A percentile compares a stretch with the other conserved stretches of the same genome.
Evolutionary conservation across 1,139 yeast species (phyloP).

Genomic region (Saccharomyces uvarum): DNA sequence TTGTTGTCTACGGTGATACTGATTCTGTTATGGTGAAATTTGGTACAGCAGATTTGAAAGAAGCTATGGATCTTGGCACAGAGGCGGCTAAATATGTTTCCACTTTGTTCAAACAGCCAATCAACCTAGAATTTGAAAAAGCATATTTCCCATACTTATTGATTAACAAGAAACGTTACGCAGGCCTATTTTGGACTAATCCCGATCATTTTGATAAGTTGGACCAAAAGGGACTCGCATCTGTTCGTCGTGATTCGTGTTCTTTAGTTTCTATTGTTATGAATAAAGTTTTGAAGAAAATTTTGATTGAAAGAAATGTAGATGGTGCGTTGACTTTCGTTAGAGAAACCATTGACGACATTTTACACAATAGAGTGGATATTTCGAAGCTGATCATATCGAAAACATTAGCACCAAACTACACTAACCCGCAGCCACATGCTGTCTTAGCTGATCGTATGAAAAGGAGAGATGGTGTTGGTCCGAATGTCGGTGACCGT

Average conservation of each 20-base stretch:
- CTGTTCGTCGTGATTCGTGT: constrained; percentile 96
- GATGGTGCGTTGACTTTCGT: constrained; percentile 79
- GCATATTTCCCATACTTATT: constrained; percentile 90
- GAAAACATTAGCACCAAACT: constrained; percentile 85
- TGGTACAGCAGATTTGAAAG: constrained; percentile 73
- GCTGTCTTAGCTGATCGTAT: constrained; percentile 93
- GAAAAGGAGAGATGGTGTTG: constrained; percentile 94
- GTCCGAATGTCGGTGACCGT: constrained; percentile 95
- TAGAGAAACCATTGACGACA: constrained; percentile 79
- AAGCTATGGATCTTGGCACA: constrained; percentile 85
- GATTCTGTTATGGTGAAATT: constrained; percentile 99
- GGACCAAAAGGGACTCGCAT: constrained; percentile 98
- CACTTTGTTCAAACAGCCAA: constrained; percentile 68
- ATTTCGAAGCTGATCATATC: constrained; percentile 90
- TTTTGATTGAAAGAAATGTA: constrained; percentile 86
- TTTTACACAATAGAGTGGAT: constrained; percentile 85
- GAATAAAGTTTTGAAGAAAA: constrained; percentile 79
- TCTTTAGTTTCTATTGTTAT: constrained; percentile 89
- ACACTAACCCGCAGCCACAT: constrained; percentile 95
- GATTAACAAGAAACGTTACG: constrained; percentile 93
- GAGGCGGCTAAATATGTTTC: constrained; percentile 92
- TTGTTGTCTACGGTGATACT: constrained; percentile 96
- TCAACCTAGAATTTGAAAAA: constrained; percentile 92
- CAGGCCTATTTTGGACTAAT: constrained; percentile 93
- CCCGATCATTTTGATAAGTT: constrained; percentile 87